A percentile compares a stretch with the other conserved stretches of the same genome.
Conservation (phyloP, 2,329 filamentous ascomycete species). For the Microdochium trichocladiopsis region DNA sequence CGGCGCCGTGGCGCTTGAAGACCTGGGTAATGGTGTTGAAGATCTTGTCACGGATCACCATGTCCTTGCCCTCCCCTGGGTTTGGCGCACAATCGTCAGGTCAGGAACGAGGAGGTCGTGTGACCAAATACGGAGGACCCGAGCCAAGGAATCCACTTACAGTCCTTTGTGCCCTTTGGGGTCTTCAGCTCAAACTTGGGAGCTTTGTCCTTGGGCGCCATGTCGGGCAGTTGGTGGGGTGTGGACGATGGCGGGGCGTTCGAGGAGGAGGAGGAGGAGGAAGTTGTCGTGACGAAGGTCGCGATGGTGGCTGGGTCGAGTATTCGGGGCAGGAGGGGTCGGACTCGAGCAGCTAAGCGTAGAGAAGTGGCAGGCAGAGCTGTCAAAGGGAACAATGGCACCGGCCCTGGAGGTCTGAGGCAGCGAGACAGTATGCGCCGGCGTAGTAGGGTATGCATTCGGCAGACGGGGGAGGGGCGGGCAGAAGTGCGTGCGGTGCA, state of each 20-base stretch:
- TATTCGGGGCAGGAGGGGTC: background rate
- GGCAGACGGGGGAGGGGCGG: background rate
- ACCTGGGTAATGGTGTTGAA: conserved; percentile 43
- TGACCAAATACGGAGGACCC: background rate
- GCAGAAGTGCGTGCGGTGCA: background rate
- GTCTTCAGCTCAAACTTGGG: conserved; percentile 69
- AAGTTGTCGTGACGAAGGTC: background rate
- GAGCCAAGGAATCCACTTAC: conserved; percentile 25
- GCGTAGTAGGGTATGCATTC: background rate
- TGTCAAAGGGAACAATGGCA: background rate
- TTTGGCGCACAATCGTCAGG: conserved; percentile 10
- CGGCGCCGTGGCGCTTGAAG: conserved; percentile 59
- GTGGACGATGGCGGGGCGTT: background rate
- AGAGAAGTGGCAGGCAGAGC: background rate
- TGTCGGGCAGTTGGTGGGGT: conserved; percentile 9
- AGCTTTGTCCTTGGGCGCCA: conserved; percentile 27
- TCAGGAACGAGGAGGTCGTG: background rate
- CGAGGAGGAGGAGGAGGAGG: background rate
- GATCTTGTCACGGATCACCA: conserved; percentile 75
- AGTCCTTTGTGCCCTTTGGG: conserved; percentile 88
- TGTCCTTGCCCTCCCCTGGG: conserved; percentile 63
- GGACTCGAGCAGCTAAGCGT: background rate
- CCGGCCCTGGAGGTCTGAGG: background rate
- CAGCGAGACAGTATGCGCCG: background rate
- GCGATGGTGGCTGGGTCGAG: background rate